Evolutionary conservation across 495 filamentous ascomycete genomes (phyloP).

Genomic region (Neurospora sp.): DNA sequence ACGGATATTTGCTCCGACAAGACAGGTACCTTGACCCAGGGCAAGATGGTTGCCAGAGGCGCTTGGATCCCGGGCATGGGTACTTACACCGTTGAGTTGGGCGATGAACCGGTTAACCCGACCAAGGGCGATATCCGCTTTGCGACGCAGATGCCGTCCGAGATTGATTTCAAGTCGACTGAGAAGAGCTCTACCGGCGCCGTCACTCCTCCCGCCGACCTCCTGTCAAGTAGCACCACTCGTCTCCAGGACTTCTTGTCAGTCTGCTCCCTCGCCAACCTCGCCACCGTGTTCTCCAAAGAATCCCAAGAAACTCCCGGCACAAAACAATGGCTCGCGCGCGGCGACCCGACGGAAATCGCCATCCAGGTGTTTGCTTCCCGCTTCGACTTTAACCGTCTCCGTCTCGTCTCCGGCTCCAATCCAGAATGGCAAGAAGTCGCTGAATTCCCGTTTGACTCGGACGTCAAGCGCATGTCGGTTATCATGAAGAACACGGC

Average conservation of each 20-base stretch:
- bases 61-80: slow-evolving; percentile 63
- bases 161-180: slow-evolving; percentile 15
- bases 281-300: slow-evolving; percentile 34
- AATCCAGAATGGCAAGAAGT: slow-evolving; percentile 32
- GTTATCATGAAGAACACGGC: slow-evolving; percentile 47
- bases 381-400: slow-evolving; percentile 55
- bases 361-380: slow-evolving; percentile 70
- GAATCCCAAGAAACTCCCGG: slow-evolving; percentile 12
- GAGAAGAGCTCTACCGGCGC: no score
- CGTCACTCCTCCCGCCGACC: not conserved
- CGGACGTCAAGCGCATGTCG: slow-evolving; percentile 73
- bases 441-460: slow-evolving; percentile 73
- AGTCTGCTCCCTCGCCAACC: slow-evolving; percentile 26
- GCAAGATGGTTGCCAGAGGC: slow-evolving; percentile 63
- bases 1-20: slow-evolving; percentile 86
- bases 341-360: slow-evolving; percentile 76
- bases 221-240: slow-evolving; percentile 10
- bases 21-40: slow-evolving; percentile 72
- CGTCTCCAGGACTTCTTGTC: slow-evolving; percentile 21
- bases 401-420: slow-evolving; percentile 41
- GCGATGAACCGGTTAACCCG: slow-evolving; percentile 38
- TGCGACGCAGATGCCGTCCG: slow-evolving; percentile 12
- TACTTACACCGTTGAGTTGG: slow-evolving; percentile 45
- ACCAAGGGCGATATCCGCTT: slow-evolving; percentile 20
- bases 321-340: slow-evolving; percentile 47